These are phyloP conservation scores for Prinsepia uniflora DNA, from an alignment of 306 rosid genomes.

Conservation along the genomic window DNA sequence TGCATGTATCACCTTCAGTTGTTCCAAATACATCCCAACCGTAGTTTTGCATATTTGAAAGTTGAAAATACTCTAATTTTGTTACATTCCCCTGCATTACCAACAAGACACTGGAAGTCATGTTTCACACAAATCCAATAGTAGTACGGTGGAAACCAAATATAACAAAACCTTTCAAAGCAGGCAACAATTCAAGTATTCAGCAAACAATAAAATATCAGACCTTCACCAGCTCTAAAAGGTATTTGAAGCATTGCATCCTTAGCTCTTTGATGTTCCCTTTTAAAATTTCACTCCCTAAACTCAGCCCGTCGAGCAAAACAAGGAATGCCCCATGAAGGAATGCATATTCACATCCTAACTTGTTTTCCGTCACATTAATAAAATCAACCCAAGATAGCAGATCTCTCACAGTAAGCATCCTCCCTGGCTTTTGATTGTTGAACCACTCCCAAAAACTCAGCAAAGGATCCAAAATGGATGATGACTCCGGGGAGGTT, in stretches of 20 bases:
- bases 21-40: slow-evolving; percentile 66
- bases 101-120: slow-evolving; percentile 10
- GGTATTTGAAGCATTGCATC: slow-evolving; percentile 56
- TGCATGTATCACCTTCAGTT: slow-evolving; percentile 22
- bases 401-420: slow-evolving; percentile 91
- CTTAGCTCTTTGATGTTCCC: slow-evolving; percentile 56
- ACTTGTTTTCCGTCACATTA: slow-evolving; percentile 42
- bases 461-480: slow-evolving; percentile 63
- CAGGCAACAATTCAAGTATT: not conserved
- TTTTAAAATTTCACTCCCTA: slow-evolving; percentile 75
- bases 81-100: slow-evolving; percentile 45
- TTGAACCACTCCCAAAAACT: slow-evolving; percentile 91
- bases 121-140: not conserved
- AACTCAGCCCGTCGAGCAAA: slow-evolving; percentile 88
- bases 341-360: slow-evolving; percentile 68
- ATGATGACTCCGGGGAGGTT: slow-evolving; percentile 38
- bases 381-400: slow-evolving; percentile 83
- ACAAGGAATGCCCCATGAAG: slow-evolving; percentile 91
- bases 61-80: slow-evolving; percentile 34
- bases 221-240: slow-evolving; percentile 57
- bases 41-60: slow-evolving; percentile 55
- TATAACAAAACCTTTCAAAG: not conserved
- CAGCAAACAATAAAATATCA: not conserved
- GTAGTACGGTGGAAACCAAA: not conserved
- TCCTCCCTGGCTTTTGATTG: slow-evolving; percentile 52